Percentiles rank a stretch among this genome's conserved stretches.
These are phyloP conservation scores for Yarrowia keelungensis DNA, from an alignment of 805 yeast genomes.

Conservation along the genomic window DNA sequence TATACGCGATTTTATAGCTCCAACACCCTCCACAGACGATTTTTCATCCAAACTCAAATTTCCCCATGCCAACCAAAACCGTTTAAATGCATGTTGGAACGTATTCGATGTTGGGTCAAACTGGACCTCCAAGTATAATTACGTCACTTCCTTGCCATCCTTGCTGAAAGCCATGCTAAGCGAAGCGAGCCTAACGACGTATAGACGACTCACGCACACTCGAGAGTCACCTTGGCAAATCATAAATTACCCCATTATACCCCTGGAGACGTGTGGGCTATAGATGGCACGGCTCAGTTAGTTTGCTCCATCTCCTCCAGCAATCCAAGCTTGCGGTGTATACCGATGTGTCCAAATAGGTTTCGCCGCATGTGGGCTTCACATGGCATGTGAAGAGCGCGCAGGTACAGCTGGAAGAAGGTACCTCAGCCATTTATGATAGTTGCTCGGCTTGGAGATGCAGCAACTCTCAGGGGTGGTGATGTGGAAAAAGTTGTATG, in stretches of 20 bases:
- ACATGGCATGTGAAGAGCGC: neutral
- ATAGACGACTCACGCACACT: too few species aligned
- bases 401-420: neutral
- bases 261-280: neutral
- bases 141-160: neutral
- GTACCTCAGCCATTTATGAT: neutral
- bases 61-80: conserved; percentile 9
- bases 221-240: too few species aligned
- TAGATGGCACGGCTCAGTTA: neutral
- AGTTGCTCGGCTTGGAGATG: neutral
- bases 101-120: neutral
- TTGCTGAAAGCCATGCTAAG: neutral
- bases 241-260: neutral
- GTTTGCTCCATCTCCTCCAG: neutral
- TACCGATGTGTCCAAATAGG: neutral
- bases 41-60: neutral
- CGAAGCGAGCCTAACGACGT: too few species aligned
- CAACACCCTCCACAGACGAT: neutral
- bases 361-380: neutral
- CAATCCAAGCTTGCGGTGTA: conserved; percentile 16
- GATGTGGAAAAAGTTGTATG: too few species aligned
- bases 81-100: neutral
- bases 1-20: too few species aligned
- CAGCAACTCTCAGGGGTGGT: neutral
- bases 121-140: neutral